Conservation (phyloP, 306 rosid genomes). For the Fragaria iinumae region DNA sequence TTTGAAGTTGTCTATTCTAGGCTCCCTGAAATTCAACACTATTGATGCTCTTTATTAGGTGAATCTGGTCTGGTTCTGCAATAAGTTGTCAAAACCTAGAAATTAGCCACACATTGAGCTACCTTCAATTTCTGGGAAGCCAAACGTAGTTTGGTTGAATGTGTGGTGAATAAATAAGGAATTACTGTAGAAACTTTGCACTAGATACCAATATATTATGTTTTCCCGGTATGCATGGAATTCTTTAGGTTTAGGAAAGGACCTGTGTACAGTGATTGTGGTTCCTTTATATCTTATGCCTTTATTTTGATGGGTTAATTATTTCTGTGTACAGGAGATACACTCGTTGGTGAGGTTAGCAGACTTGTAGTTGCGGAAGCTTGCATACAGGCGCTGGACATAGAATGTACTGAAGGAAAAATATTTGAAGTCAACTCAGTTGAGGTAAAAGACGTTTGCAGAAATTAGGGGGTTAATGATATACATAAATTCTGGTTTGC, state of each 20-base stretch:
- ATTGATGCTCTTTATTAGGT: background rate
- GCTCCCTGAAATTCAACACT: background rate
- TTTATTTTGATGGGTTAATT: slow-evolving; percentile 8
- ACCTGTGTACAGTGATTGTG: background rate
- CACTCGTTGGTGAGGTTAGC: slow-evolving; percentile 89
- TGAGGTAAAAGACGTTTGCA: slow-evolving; percentile 51
- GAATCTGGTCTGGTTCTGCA: background rate
- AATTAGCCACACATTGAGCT: background rate
- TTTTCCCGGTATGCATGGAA: background rate
- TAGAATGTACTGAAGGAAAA: slow-evolving; percentile 78
- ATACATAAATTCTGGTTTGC: background rate
- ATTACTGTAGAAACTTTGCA: background rate
- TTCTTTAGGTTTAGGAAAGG: background rate
- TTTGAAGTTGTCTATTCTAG: background rate
- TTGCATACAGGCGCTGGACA: slow-evolving; percentile 83
- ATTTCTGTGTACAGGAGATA: slow-evolving; percentile 60
- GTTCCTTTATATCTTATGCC: slow-evolving; percentile 13
- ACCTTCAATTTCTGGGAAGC: background rate
- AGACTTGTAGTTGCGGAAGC: slow-evolving; percentile 95
- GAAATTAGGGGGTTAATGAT: background rate
- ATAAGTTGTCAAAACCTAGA: background rate
- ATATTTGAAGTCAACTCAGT: slow-evolving; percentile 72
- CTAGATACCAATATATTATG: background rate
- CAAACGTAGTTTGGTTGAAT: background rate
- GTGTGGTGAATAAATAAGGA: background rate